Evolutionary conservation across 2,329 filamentous ascomycete genomes (phyloP).

Genomic region (Cryphonectria parasitica): DNA sequence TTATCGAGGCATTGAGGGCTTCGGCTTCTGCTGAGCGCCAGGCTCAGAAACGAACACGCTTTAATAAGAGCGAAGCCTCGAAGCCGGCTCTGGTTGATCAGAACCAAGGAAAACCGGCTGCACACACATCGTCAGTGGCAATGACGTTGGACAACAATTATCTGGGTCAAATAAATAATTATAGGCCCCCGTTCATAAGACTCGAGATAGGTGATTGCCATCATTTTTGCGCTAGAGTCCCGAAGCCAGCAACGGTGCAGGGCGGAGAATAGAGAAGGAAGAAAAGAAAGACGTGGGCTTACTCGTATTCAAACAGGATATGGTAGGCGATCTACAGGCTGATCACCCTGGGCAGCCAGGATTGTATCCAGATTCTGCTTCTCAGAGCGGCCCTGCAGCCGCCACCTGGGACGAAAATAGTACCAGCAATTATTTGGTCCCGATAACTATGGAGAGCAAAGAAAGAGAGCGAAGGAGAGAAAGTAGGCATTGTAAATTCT

Average conservation of each 20-base stretch:
- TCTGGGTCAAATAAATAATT: neutral
- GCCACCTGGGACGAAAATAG: slow-evolving; percentile 13
- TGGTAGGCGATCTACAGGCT: slow-evolving; percentile 19
- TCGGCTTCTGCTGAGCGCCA: slow-evolving; percentile 19
- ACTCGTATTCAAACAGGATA: slow-evolving; percentile 28
- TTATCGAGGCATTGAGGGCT: slow-evolving; percentile 24
- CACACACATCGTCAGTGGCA: neutral
- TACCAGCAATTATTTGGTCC: neutral
- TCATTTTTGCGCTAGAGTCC: slow-evolving; percentile 9
- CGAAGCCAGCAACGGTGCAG: neutral
- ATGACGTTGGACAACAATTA: neutral
- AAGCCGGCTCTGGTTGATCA: neutral
- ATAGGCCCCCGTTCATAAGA: neutral
- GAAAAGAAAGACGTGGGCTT: slow-evolving; percentile 8
- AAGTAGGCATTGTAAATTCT: neutral
- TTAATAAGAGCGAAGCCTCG: neutral
- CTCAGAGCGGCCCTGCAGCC: slow-evolving; percentile 16
- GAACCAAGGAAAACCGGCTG: slow-evolving; percentile 4
- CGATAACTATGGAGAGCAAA: neutral
- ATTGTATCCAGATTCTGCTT: slow-evolving; percentile 21
- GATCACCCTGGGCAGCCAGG: slow-evolving; percentile 20
- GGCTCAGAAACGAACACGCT: slow-evolving; percentile 12
- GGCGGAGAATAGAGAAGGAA: neutral
- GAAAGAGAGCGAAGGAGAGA: neutral
- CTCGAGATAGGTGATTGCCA: slow-evolving; percentile 19